phyloP scores from a whole-genome alignment of 345 rosid genomes.

The Linum trigynum region DNA sequence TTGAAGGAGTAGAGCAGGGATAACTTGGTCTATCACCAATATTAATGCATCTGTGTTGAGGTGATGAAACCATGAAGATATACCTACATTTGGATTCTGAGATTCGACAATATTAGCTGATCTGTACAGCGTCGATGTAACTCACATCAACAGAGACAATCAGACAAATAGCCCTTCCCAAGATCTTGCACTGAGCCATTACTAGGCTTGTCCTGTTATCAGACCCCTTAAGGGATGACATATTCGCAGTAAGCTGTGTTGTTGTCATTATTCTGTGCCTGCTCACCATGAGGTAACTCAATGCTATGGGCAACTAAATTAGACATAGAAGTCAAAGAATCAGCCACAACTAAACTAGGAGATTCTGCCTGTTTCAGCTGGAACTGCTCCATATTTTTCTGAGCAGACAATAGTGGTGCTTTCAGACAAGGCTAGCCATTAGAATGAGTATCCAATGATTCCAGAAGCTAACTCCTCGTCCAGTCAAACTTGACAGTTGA shows the following conservation, averaged over 20 bases:
- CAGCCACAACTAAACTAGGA: neutral
- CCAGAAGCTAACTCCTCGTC: neutral
- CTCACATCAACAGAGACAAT: neutral
- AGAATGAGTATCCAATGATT: neutral
- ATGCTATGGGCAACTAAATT: neutral
- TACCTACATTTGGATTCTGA: constrained; percentile 11
- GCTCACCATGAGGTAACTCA: neutral
- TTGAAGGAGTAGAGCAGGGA: constrained; percentile 27
- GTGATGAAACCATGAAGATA: constrained; percentile 20
- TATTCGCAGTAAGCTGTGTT: neutral
- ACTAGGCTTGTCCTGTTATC: neutral
- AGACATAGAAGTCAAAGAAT: neutral
- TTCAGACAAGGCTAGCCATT: neutral
- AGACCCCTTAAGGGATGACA: neutral
- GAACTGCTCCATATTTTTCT: neutral
- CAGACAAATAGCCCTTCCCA: neutral
- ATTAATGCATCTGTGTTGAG: constrained; percentile 45
- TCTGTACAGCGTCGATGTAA: constrained; percentile 8
- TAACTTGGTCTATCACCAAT: constrained; percentile 19
- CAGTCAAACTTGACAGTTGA: neutral
- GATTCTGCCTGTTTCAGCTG: neutral
- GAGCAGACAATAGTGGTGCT: neutral
- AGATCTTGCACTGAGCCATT: neutral
- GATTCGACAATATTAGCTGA: constrained; percentile 9
- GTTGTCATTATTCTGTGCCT: neutral